Evolutionary conservation across 1,139 yeast species (phyloP), one percentile per base, ranked within the genome.

Genomic region (Zygoascus hellenicus): DNA sequence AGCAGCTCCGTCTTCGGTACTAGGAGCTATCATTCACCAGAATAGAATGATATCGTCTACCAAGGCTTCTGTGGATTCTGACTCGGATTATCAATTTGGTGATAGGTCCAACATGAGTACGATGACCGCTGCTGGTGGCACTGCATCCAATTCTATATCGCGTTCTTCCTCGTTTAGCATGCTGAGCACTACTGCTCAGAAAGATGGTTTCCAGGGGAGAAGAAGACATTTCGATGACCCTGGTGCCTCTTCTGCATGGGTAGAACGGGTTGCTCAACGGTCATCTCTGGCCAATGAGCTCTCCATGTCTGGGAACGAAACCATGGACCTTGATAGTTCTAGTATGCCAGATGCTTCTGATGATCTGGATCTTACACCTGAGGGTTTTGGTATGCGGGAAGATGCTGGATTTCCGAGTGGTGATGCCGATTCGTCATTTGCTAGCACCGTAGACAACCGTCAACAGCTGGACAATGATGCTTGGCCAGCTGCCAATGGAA

Each of bases 141-240:
- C 58, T 56, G 13, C 74, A 78, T 3, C 69, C 84, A 48, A 83
- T 15, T 29, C 85, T 0, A 59, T 78, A 29, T 80, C 86, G 0
- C 70, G 86, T 46, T 76, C 76, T 42, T 80, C 86, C 15, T 76
- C 77, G 32, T 76, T 82, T 2, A 80, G 86, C 1, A 81, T 84
- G 45, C 63, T 81, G 31, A 80, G 87, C 0, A 80, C 83, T 16
- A 81, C 84, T 1, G 88, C 88, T 10, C 80, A 85, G 26, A 81
- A 81, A 57, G 88, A 82, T 59, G 88, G 88, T 0, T 64, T 81
- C 6, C 87, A 81, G 60, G 88, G 88, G 2, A 76, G 78, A 54
- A 65, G 75, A 46, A 79, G 75, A 55, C 66, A 78, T 50, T 53
- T 59, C n/a, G 72, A 71, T 2, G 71, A 69, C 35, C 72, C 72